Evolutionary conservation across 148 eudicot genomes (phyloP), one percentile per base, ranked within the genome.

Genomic region (Rhododendron mucronatum): DNA sequence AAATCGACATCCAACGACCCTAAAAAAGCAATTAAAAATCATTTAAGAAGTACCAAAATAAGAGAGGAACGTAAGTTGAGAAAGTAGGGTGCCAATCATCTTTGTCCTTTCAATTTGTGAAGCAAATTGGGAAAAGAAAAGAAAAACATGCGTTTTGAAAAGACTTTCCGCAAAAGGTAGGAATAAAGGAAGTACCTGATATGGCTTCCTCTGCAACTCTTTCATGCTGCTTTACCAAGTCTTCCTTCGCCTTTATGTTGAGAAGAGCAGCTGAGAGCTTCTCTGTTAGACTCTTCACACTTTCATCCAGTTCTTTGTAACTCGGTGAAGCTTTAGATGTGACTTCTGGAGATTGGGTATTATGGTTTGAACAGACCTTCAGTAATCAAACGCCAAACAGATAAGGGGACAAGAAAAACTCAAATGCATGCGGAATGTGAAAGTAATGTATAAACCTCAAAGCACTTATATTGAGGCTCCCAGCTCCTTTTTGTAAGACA

Each of bases 121-220:
- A 26, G 33, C 33, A 65, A 26, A 67, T 67, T 26, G 35, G 16
- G 14, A 67, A 67, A n/a, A 67, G 10, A 26, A 26, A 26, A 65
- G n/a, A 23, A 67, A 67, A 67, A 67, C 35, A 67, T 67, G 35
- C 74, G 1, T 67, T 67, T n/a, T 26, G 14, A 10, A 67, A 26
- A 67, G 4, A 67, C 30, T 67, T 67, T 26, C 35, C 6, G 35
- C 74, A 67, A 67, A 67, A 11, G 35, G 15, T 67, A 67, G 74
- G 33, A 67, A 67, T 11, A 26, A 67, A 26, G 33, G 14, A 67
- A 26, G 74, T 87, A 96, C 99, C 99, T 91, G 93, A 94, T 51
- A 96, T 94, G 55, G 99, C 99, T 93, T 96, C 98, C 91, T 96
- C 99, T 3, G 99, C 99, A 85, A 96, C 98, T 92, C 91, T 94